Percentiles rank a stretch among this genome's conserved stretches.
These are phyloP conservation scores for Fusarium longipes DNA, from an alignment of 2,329 filamentous ascomycete genomes.

Conservation along the genomic window DNA sequence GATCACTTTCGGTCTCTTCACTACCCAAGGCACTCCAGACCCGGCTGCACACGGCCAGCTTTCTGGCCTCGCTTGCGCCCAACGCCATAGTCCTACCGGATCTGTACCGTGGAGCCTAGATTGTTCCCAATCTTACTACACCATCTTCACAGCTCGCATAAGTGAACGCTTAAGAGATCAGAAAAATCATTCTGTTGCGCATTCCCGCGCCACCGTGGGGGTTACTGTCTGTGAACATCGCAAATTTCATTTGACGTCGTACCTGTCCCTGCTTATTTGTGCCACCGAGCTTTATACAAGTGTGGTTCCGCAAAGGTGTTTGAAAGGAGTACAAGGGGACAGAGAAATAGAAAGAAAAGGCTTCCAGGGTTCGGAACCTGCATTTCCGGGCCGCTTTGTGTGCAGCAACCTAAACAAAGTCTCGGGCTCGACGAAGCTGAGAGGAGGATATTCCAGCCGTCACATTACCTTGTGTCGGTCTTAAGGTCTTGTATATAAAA, in stretches of 20 bases:
- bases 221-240: conserved; percentile 32
- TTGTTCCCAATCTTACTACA: conserved; percentile 30
- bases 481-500: conserved; percentile 58
- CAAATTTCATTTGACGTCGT: conserved; percentile 37
- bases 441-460: conserved; percentile 40
- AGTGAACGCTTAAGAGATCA: conserved; percentile 26
- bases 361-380: conserved; percentile 47
- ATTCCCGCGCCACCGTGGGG: conserved; percentile 41
- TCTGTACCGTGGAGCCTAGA: conserved; percentile 28
- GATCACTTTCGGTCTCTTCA: conserved; percentile 42
- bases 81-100: conserved; percentile 39
- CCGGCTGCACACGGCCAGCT: conserved; percentile 43
- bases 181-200: conserved; percentile 31
- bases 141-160: conserved; percentile 29
- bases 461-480: conserved; percentile 31
- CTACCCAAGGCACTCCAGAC: conserved; percentile 39
- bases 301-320: conserved; percentile 51
- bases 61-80: conserved; percentile 37
- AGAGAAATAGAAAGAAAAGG: conserved; percentile 34
- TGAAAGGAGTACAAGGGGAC: conserved; percentile 42
- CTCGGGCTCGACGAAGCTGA: conserved; percentile 36
- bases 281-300: conserved; percentile 48
- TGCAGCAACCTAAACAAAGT: conserved; percentile 35
- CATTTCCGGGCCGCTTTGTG: conserved; percentile 49
- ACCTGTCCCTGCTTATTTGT: conserved; percentile 47